phyloP scores from a whole-genome alignment of 208 protist genomes.

The Crithidia expoeki region DNA sequence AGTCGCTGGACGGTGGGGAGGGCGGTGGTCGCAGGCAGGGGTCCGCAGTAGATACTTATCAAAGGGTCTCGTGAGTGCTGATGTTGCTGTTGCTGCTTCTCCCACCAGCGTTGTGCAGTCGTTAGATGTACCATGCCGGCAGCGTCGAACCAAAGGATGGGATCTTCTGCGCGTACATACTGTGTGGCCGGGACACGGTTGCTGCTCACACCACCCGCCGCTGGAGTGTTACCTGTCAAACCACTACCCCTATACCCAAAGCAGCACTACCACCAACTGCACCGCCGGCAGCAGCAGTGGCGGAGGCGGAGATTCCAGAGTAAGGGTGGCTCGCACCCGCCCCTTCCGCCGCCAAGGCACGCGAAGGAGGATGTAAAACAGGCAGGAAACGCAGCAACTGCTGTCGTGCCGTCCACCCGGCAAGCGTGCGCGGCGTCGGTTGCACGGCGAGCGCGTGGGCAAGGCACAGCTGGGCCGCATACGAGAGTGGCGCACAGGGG shows the following conservation, averaged over 20 bases:
- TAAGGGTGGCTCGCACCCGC: neutral
- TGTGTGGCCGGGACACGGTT: conserved; percentile 25
- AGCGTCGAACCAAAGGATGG: conserved; percentile 32
- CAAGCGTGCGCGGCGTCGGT: conserved; percentile 11
- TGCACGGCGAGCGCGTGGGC: conserved; percentile 42
- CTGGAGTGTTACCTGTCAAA: neutral
- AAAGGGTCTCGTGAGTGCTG: neutral
- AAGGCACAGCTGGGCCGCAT: conserved; percentile 69
- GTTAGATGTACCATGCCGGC: conserved; percentile 16
- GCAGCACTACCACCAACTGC: too few relatives aligned
- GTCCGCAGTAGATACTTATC: conserved; percentile 25
- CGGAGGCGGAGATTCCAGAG: neutral
- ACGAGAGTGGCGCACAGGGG: conserved; percentile 58
- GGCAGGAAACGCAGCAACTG: conserved; percentile 34
- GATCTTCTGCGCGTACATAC: conserved; percentile 31
- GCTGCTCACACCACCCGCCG: neutral
- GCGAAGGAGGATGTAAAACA: conserved; percentile 16
- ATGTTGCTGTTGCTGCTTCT: conserved; percentile 14
- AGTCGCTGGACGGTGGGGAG: conserved; percentile 48
- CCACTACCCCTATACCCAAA: too few relatives aligned
- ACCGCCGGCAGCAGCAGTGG: neutral
- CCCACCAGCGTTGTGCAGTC: conserved; percentile 26
- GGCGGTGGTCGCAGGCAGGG: conserved; percentile 43
- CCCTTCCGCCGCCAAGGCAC: conserved; percentile 1
- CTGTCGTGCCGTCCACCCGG: conserved; percentile 17